Conservation (phyloP, 2,329 filamentous ascomycete species). For the Xylaria sp. region DNA sequence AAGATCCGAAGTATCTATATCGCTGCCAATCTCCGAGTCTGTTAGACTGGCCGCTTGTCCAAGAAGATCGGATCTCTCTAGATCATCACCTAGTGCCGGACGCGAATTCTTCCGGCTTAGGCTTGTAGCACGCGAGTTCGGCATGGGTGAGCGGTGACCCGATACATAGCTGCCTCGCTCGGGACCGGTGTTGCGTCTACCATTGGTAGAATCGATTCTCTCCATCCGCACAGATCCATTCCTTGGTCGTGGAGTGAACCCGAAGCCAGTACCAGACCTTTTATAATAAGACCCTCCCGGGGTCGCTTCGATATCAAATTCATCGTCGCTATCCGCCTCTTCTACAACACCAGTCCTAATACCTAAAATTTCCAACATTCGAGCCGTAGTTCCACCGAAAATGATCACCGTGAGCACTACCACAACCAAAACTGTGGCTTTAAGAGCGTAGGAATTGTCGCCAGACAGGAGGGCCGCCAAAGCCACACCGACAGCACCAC, state of each 20-base stretch:
- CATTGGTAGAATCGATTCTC: constrained; percentile 57
- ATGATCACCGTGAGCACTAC: constrained; percentile 99
- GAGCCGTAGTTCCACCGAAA: constrained; percentile 94
- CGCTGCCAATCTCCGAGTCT: constrained; percentile 70
- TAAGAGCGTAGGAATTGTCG: constrained; percentile 81
- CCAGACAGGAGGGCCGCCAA: constrained; percentile 89
- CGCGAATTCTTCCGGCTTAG: constrained; percentile 65
- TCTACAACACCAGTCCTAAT: constrained; percentile 97
- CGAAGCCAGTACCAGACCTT: constrained; percentile 79
- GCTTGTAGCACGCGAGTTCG: constrained; percentile 57
- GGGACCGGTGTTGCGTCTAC: constrained; percentile 44
- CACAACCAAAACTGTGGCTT: constrained; percentile 95
- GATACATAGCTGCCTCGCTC: constrained; percentile 63
- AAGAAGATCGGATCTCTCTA: constrained; percentile 68
- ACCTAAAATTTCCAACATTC: constrained; percentile 97
- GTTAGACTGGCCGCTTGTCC: constrained; percentile 59
- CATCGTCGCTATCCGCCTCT: constrained; percentile 96
- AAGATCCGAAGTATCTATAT: constrained; percentile 74
- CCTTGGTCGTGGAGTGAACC: constrained; percentile 75
- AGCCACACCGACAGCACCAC: constrained; percentile 94
- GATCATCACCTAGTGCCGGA: constrained; percentile 55
- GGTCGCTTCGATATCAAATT: constrained; percentile 92
- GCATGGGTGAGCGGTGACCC: constrained; percentile 62
- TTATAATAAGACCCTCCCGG: constrained; percentile 81
- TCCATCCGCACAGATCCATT: constrained; percentile 71